phyloP scores from a whole-genome alignment of 2,329 filamentous ascomycete genomes.

The Neurospora sp. region DNA sequence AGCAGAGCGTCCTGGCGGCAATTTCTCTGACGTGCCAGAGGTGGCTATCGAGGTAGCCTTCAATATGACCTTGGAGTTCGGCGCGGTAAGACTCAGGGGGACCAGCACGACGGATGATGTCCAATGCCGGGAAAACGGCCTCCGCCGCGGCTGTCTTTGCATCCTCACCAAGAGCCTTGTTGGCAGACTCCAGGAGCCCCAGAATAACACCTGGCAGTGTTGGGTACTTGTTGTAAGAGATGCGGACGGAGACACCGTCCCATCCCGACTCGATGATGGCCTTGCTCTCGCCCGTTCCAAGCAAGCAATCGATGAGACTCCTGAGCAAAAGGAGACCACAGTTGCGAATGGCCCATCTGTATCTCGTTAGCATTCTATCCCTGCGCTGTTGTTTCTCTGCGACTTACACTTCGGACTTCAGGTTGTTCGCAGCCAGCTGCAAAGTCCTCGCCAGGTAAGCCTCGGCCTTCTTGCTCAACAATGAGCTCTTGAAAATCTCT shows the following conservation, averaged over 20 bases:
- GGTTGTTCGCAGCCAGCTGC: constrained; percentile 66
- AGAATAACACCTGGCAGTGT: constrained; percentile 54
- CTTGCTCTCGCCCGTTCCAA: constrained; percentile 68
- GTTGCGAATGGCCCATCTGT: constrained; percentile 85
- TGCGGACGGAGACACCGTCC: constrained; percentile 52
- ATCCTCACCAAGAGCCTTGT: constrained; percentile 30
- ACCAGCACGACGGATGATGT: constrained; percentile 63
- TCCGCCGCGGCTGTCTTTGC: constrained; percentile 40
- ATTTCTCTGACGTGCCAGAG: constrained; percentile 79
- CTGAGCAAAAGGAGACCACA: constrained; percentile 84
- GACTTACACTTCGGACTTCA: constrained; percentile 66
- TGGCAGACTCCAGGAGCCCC: constrained; percentile 46
- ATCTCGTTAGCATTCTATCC: constrained; percentile 1
- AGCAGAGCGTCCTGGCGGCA: constrained; percentile 62
- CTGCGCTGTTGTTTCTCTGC: too few relatives aligned
- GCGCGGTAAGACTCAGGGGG: constrained; percentile 48
- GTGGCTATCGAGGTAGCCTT: constrained; percentile 53
- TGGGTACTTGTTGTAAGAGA: constrained; percentile 62
- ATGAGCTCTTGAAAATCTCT: constrained; percentile 79
- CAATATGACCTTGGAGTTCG: constrained; percentile 47
- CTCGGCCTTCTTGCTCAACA: constrained; percentile 63
- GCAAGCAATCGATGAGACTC: constrained; percentile 68
- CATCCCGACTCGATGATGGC: constrained; percentile 48
- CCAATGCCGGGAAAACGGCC: constrained; percentile 73
- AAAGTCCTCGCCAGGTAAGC: constrained; percentile 63